These are phyloP conservation scores for Fusarium circinatum DNA, from an alignment of 2,329 filamentous ascomycete genomes.

Conservation along the genomic window DNA sequence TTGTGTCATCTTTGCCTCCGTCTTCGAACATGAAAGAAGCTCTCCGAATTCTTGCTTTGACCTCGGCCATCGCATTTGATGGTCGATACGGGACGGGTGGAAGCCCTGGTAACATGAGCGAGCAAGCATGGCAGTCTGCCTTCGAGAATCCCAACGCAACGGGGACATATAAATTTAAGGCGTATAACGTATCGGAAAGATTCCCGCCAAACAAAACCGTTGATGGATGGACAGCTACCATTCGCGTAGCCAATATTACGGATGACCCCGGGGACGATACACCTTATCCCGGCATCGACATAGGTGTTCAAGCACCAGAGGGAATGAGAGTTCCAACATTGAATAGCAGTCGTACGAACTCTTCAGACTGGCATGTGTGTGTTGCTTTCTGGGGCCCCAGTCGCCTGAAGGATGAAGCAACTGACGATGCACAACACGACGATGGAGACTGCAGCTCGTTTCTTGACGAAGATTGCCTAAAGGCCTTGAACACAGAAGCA, in stretches of 20 bases:
- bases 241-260: conserved; percentile 21
- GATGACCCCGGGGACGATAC: conserved; percentile 1
- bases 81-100: not conserved
- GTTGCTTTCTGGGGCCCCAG: not conserved
- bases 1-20: not conserved
- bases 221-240: conserved; percentile 9
- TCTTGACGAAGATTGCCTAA: conserved; percentile 13
- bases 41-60: not conserved
- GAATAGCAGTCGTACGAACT: not conserved
- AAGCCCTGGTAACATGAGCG: not conserved
- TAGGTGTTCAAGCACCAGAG: conserved; percentile 16
- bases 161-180: conserved; percentile 8
- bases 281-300: conserved; percentile 10
- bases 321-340: conserved; percentile 6
- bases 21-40: not conserved
- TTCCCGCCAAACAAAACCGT: conserved; percentile 15
- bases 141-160: conserved; percentile 21
- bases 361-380: conserved; percentile 13
- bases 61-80: conserved; percentile 1
- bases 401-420: not conserved
- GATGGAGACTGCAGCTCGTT: conserved; percentile 23
- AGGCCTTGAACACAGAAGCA: not conserved
- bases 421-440: conserved; percentile 9
- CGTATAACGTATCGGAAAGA: conserved; percentile 8
- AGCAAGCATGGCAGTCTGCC: conserved; percentile 9